These are phyloP conservation scores for Arabis hirsuta DNA, from an alignment of 345 rosid genomes.

Conservation along the genomic window DNA sequence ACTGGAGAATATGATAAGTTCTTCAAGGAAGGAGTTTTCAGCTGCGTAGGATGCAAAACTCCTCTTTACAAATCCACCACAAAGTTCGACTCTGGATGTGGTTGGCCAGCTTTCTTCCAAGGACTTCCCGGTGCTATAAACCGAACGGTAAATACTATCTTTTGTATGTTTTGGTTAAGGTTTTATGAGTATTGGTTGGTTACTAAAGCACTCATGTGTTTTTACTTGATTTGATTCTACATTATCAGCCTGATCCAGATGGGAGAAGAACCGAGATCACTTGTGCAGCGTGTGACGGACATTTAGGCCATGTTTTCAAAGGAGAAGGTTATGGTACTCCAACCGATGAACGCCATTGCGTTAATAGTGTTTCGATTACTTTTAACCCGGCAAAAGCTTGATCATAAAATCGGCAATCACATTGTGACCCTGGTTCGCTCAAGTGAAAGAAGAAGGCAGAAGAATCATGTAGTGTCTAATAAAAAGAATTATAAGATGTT, in stretches of 20 bases:
- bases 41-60: conserved; percentile 79
- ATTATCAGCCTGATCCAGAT: conserved; percentile 70
- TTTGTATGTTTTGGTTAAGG: background rate
- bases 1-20: conserved; percentile 75
- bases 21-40: conserved; percentile 64
- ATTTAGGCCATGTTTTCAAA: conserved; percentile 83
- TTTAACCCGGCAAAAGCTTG: conserved; percentile 40
- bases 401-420: background rate
- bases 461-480: background rate
- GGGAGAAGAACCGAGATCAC: conserved; percentile 81
- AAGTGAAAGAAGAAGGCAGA: background rate
- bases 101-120: conserved; percentile 92
- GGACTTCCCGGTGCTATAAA: conserved; percentile 87
- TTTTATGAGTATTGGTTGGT: background rate
- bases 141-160: conserved; percentile 44
- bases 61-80: conserved; percentile 79
- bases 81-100: conserved; percentile 81
- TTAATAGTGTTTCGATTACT: conserved; percentile 79
- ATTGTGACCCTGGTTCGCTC: background rate
- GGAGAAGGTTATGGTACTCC: conserved; percentile 86
- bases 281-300: conserved; percentile 89
- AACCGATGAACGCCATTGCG: conserved; percentile 83
- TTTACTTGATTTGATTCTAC: conserved; percentile 22
- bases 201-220: too few relatives aligned
- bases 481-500: too few relatives aligned